Percentiles rank a stretch among this genome's conserved stretches.
Conservation (phyloP, 2,329 filamentous ascomycete species). For the Phyllachora maydis region DNA sequence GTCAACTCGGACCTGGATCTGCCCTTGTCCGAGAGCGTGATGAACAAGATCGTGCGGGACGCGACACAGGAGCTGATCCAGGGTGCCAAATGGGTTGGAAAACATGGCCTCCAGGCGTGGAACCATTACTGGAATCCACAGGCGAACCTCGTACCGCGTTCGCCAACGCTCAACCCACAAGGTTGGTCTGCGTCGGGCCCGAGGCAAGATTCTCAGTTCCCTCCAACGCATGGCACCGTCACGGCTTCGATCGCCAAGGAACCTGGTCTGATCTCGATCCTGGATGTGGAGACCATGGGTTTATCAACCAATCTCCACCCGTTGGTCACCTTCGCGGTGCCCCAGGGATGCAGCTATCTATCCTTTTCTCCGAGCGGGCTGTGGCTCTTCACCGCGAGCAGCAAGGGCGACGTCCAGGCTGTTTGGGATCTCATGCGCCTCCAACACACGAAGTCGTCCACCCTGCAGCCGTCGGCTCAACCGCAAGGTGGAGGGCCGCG, state of each 20-base stretch:
- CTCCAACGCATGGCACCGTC: slow-evolving; percentile 50
- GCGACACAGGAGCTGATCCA: slow-evolving; percentile 62
- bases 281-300: slow-evolving; percentile 45
- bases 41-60: slow-evolving; percentile 60
- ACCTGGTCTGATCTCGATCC: slow-evolving; percentile 52
- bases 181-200: slow-evolving; percentile 26
- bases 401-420: slow-evolving; percentile 64
- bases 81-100: slow-evolving; percentile 54
- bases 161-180: slow-evolving; percentile 19
- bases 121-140: slow-evolving; percentile 57
- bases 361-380: slow-evolving; percentile 59
- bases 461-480: slow-evolving; percentile 26
- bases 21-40: slow-evolving; percentile 48
- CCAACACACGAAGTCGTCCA: slow-evolving; percentile 40
- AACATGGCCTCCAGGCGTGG: slow-evolving; percentile 58
- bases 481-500: slow-evolving; percentile 29
- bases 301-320: slow-evolving; percentile 34
- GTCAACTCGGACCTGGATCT: slow-evolving; percentile 49
- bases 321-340: slow-evolving; percentile 48
- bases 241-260: slow-evolving; percentile 40
- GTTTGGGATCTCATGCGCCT: slow-evolving; percentile 61
- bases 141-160: slow-evolving; percentile 21
- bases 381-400: slow-evolving; percentile 58
- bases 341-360: slow-evolving; percentile 60
- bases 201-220: slow-evolving; percentile 36